These are phyloP conservation scores for Coleophoma eucalyptorum DNA, from an alignment of 2,329 filamentous ascomycete species.

Conservation along the genomic window DNA sequence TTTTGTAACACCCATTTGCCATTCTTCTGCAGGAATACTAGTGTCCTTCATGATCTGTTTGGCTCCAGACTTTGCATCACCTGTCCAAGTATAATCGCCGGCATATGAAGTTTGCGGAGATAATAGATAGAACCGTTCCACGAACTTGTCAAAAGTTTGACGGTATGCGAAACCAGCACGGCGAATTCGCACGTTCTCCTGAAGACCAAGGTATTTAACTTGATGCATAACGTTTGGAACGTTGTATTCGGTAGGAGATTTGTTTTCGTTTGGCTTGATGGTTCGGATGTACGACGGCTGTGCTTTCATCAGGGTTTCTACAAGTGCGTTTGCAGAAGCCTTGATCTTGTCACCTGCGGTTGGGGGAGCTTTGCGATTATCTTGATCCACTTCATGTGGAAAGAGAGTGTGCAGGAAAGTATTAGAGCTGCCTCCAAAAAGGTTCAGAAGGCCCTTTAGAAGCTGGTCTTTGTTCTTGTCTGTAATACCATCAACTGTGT, in stretches of 20 bases:
- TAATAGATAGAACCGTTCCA: constrained; percentile 92
- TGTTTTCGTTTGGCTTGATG: constrained; percentile 99
- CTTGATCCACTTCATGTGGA: constrained; percentile 89
- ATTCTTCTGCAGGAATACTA: constrained; percentile 91
- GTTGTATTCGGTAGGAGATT: constrained; percentile 91
- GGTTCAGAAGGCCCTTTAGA: constrained; percentile 85
- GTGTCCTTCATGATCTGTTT: constrained; percentile 95
- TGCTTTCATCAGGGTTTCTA: constrained; percentile 94
- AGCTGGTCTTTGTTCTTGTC: constrained; percentile 99
- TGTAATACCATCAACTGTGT: constrained; percentile 93
- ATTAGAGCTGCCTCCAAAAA: constrained; percentile 82
- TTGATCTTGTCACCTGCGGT: constrained; percentile 97
- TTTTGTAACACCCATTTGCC: constrained; percentile 95
- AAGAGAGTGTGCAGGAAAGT: constrained; percentile 84
- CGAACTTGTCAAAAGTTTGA: constrained; percentile 96
- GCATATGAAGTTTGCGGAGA: constrained; percentile 95
- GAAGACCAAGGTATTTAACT: constrained; percentile 98
- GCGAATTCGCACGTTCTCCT: constrained; percentile 97
- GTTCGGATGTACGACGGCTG: constrained; percentile 97
- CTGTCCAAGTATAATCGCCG: constrained; percentile 94
- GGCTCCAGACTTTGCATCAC: constrained; percentile 80
- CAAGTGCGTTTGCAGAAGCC: constrained; percentile 87
- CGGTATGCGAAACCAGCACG: constrained; percentile 95
- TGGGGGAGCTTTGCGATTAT: constrained; percentile 90
- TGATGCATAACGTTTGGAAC: constrained; percentile 91